Evolutionary conservation across 2,329 filamentous ascomycete species (phyloP).

Genomic region (Eutypella sp.): DNA sequence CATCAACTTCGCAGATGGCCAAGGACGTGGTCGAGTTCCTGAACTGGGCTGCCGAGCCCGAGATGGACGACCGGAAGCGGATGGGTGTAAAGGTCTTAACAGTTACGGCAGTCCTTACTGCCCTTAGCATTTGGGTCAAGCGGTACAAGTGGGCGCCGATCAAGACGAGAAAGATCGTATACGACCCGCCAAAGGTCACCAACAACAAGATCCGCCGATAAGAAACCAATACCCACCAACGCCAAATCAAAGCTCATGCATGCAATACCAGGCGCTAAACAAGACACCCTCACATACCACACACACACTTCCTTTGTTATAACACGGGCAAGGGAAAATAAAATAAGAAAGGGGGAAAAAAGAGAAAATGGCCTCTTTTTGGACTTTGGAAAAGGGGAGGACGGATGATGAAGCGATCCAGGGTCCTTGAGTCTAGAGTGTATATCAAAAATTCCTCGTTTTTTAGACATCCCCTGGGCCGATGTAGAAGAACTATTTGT

Average conservation of each 20-base stretch:
- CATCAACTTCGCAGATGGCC: constrained; percentile 97
- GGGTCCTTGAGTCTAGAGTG: constrained; percentile 33
- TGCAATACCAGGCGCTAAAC: constrained; percentile 30
- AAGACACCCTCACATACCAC: too few relatives aligned
- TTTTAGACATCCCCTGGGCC: constrained; percentile 25
- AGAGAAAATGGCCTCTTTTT: constrained; percentile 2
- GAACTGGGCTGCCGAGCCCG: constrained; percentile 98
- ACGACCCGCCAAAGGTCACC: constrained; percentile 69
- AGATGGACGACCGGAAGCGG: constrained; percentile 99
- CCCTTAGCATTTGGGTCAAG: constrained; percentile 95
- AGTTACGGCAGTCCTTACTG: constrained; percentile 72
- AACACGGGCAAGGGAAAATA: constrained; percentile 20
- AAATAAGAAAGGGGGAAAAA: constrained; percentile 8
- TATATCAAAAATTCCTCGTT: constrained; percentile 31
- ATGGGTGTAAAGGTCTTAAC: constrained; percentile 97
- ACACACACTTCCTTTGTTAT: constrained; percentile 26
- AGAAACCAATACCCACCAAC: too few relatives aligned
- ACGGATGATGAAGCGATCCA: constrained; percentile 25
- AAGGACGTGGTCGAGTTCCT: constrained; percentile 99
- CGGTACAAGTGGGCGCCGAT: constrained; percentile 98
- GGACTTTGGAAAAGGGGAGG: constrained; percentile 20
- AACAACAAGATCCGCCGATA: constrained; percentile 44
- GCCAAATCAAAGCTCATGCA: constrained; percentile 20
- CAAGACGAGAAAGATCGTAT: constrained; percentile 92
- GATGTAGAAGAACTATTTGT: too few relatives aligned